A percentile compares a stretch with the other conserved stretches of the same genome.
Conservation (phyloP, 257 asterid genomes). For the Salvia miltiorrhiza region DNA sequence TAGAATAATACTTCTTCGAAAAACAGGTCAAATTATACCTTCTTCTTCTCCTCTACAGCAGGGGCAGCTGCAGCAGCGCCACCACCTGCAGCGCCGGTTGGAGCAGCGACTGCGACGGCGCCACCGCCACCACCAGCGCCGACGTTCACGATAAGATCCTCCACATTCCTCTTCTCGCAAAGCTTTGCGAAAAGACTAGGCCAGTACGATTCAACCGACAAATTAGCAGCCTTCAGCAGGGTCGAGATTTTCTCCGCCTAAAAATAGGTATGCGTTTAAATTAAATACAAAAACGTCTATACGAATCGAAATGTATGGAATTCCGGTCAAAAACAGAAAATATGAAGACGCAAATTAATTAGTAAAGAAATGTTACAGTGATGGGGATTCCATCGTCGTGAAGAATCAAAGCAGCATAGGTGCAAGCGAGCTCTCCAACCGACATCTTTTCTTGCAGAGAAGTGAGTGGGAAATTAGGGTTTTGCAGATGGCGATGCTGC, state of each 20-base stretch:
- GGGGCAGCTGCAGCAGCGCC: slow-evolving; percentile 61
- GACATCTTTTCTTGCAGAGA: slow-evolving; percentile 32
- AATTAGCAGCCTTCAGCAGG: slow-evolving; percentile 50
- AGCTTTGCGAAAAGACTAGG: slow-evolving; percentile 68
- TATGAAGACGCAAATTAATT: background rate
- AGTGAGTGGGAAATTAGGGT: background rate
- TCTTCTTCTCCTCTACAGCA: slow-evolving; percentile 49
- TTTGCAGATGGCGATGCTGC: background rate
- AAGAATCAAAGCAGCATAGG: slow-evolving; percentile 63
- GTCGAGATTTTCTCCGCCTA: slow-evolving; percentile 68
- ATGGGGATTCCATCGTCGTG: slow-evolving; percentile 67
- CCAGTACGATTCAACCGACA: slow-evolving; percentile 75
- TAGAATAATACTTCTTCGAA: no score
- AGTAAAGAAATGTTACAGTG: slow-evolving; percentile 31
- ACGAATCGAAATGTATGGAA: background rate
- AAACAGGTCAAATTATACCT: slow-evolving; percentile 23
- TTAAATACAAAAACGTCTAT: background rate
- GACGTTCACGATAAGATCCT: slow-evolving; percentile 53
- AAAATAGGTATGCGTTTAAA: background rate
- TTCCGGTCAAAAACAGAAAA: background rate
- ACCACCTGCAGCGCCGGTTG: slow-evolving; percentile 38
- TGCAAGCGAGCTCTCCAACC: slow-evolving; percentile 55
- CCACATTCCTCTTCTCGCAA: slow-evolving; percentile 61
- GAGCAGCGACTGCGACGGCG: slow-evolving; percentile 45
- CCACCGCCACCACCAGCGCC: slow-evolving; percentile 73